phyloP scores from a whole-genome alignment of 305 asterid species.

The Fraxinus greggii region DNA sequence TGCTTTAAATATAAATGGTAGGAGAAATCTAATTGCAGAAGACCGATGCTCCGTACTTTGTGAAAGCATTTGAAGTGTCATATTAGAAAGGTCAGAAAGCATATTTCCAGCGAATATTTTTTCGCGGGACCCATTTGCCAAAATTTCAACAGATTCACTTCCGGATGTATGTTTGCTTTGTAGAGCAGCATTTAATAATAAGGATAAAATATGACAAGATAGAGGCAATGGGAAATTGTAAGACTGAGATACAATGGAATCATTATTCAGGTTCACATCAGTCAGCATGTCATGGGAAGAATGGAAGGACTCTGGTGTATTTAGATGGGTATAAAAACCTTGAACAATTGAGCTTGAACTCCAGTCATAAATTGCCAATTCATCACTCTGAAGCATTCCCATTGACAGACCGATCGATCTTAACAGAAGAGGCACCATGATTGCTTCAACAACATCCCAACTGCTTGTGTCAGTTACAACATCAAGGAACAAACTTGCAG shows the following conservation, averaged over 20 bases:
- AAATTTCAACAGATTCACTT: conserved; percentile 30
- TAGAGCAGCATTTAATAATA: conserved; percentile 59
- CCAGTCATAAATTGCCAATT: conserved; percentile 56
- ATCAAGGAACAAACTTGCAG: conserved; percentile 57
- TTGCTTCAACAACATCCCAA: conserved; percentile 71
- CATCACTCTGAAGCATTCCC: conserved; percentile 59
- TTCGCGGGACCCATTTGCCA: conserved; percentile 32
- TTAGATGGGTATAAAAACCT: conserved; percentile 31
- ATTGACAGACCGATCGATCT: conserved; percentile 66
- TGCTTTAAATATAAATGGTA: conserved; percentile 71
- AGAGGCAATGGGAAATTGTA: conserved; percentile 55
- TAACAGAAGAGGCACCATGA: conserved; percentile 67
- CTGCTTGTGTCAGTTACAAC: conserved; percentile 61
- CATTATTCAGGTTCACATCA: conserved; percentile 28
- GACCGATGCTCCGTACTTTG: conserved; percentile 74
- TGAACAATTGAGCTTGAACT: conserved; percentile 32
- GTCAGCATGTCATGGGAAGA: conserved; percentile 32
- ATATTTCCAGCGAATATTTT: conserved; percentile 57
- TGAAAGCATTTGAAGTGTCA: conserved; percentile 64
- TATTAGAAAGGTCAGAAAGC: conserved; percentile 76
- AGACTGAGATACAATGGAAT: conserved; percentile 30
- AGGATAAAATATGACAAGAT: conserved; percentile 66
- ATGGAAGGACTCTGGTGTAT: conserved; percentile 26
- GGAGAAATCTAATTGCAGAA: conserved; percentile 64
- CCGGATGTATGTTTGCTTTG: conserved; percentile 30